Evolutionary conservation across 108 stramenopile genomes (phyloP), one percentile per base, ranked within the genome.

Genomic region (Skeletonema tropicum): DNA sequence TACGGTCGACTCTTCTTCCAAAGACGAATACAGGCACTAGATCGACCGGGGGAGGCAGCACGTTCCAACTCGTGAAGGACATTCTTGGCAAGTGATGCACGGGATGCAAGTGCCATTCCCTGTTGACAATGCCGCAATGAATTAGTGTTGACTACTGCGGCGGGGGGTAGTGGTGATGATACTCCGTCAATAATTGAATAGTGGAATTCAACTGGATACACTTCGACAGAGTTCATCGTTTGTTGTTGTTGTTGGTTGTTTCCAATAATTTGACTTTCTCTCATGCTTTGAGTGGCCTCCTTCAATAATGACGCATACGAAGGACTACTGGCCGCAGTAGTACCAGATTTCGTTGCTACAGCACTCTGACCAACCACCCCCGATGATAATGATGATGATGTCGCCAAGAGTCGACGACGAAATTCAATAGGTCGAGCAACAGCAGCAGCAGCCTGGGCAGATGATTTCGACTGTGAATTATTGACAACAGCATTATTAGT

Each of bases 381-480:
- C n/a, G n/a, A n/a, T n/a, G n/a, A n/a, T n/a, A n/a, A n/a, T n/a
- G 79, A 39, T 60, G 38, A 29, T 60, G 66, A 33, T 29, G 48
- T 63, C 11, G 42, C 35, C 19, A 93, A 55, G 13, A 93, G 49
- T 49, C 74, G 41, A 17, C 92, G 85, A 36, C 75, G 75, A 68
- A 93, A 93, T 73, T 93, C 92, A 70, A 93, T 77, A 8, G 92
- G 92, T 21, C 76, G 79, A 39, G 64, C 68, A n/a, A n/a, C n/a
- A n/a, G n/a, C n/a, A n/a, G n/a, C n/a, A n/a, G n/a, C 68, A 74
- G 38, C 49, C 42, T 35, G 35, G 5, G 6, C 35, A 35, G 35
- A n/a, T n/a, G n/a, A 35, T 8, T 35, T 35, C 35, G 38, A 48
- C 62, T 29, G 12, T n/a, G 8, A 25, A 11, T 49, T 52, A 11